phyloP scores from a whole-genome alignment of 345 rosid genomes.

The Eucalyptus globulus region DNA sequence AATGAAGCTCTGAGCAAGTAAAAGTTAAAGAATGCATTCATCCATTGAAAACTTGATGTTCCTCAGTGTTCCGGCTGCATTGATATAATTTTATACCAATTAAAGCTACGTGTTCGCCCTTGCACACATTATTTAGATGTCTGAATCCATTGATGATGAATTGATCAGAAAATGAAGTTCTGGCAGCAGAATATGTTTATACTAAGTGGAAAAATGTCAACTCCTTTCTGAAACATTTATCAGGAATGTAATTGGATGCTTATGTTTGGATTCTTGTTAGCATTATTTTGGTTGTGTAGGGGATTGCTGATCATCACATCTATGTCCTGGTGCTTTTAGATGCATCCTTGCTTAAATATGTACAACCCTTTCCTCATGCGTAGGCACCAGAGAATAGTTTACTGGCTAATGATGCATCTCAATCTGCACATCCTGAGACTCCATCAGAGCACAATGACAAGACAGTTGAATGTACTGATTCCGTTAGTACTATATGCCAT shows the following conservation, averaged over 20 bases:
- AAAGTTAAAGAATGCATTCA: background rate
- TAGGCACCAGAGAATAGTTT: constrained; percentile 27
- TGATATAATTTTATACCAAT: background rate
- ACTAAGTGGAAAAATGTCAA: background rate
- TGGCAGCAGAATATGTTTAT: background rate
- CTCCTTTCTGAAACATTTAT: background rate
- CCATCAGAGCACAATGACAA: background rate
- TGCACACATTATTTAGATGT: background rate
- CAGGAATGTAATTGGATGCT: background rate
- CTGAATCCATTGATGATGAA: background rate
- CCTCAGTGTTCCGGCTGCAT: background rate
- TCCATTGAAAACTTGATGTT: background rate
- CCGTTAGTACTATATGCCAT: background rate
- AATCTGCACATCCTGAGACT: constrained; percentile 1
- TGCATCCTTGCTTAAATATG: background rate
- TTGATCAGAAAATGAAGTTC: background rate
- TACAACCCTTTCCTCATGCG: background rate
- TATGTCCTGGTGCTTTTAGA: background rate
- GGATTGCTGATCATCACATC: background rate
- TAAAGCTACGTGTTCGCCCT: background rate
- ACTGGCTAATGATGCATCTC: constrained; percentile 13
- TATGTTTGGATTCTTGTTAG: background rate
- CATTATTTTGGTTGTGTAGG: background rate
- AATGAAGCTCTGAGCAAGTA: background rate
- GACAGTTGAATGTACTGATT: background rate